Evolutionary conservation across 148 eudicot species (phyloP).

Genomic region (Cornus florida): DNA sequence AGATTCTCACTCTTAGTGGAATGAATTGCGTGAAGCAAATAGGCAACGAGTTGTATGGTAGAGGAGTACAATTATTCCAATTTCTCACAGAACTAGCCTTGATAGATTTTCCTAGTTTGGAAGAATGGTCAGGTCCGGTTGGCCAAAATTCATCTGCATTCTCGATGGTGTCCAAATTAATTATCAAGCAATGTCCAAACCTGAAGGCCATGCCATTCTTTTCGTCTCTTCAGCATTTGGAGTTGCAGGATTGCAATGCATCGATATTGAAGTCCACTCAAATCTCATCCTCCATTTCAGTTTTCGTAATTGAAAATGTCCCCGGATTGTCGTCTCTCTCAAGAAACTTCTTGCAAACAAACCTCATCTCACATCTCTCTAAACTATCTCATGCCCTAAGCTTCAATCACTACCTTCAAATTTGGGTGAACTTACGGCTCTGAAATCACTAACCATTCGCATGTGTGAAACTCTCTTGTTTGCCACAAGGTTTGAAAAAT

Average conservation of each 20-base stretch:
- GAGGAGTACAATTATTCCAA: too few relatives aligned
- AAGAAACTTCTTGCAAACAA: neutral
- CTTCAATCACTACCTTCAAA: constrained; percentile 4
- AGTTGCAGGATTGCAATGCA: too few relatives aligned
- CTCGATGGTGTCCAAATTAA: neutral
- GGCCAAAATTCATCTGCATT: neutral
- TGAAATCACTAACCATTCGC: constrained; percentile 6
- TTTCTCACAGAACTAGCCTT: constrained; percentile 4
- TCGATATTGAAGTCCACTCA: too few relatives aligned
- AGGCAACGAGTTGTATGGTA: constrained; percentile 21
- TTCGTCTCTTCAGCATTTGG: constrained; percentile 8
- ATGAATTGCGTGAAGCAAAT: constrained; percentile 4
- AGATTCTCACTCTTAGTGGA: constrained; percentile 17
- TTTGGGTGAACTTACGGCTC: neutral
- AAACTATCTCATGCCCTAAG: constrained; percentile 5
- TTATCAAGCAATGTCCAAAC: constrained; percentile 14
- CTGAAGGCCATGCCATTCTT: neutral
- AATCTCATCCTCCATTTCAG: too few relatives aligned
- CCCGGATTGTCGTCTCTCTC: neutral
- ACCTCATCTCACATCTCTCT: neutral
- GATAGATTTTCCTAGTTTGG: constrained; percentile 6
- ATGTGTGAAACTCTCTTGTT: neutral
- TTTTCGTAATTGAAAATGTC: neutral
- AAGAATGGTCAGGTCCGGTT: constrained; percentile 6
- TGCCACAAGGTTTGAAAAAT: constrained; percentile 8